Percentiles rank a stretch among this genome's conserved stretches.
Evolutionary conservation across 2,329 filamentous ascomycete genomes (phyloP).

Genomic region (Trichoderma pleuroti): DNA sequence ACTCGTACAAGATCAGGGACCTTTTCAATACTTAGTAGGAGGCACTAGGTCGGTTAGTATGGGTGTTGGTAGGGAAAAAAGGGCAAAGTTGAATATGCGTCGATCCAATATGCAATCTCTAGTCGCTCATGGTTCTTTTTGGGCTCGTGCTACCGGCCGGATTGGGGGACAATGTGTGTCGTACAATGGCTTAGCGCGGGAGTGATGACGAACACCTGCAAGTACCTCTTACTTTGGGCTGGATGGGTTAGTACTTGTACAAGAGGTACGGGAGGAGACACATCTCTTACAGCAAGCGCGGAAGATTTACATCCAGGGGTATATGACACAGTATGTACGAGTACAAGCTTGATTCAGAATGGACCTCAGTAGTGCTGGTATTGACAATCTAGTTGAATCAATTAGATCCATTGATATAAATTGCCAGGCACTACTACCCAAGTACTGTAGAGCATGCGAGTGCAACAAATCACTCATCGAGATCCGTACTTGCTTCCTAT

Average conservation of each 20-base stretch:
- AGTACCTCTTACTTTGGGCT: not conserved
- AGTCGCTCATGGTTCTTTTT: not conserved
- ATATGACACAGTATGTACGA: not conserved
- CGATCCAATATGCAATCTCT: slow-evolving; percentile 3
- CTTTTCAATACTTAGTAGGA: not conserved
- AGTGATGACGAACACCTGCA: not conserved
- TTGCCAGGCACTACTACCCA: not conserved
- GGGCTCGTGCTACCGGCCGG: not conserved
- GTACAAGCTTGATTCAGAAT: not conserved
- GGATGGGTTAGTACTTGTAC: not conserved
- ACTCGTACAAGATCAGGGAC: not conserved
- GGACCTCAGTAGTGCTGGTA: not conserved
- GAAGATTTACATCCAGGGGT: not conserved
- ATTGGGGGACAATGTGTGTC: not conserved
- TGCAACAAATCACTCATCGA: not conserved
- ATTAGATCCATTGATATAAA: not conserved
- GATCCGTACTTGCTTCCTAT: not conserved
- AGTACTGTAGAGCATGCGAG: not conserved
- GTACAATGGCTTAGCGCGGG: not conserved
- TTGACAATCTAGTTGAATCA: not conserved
- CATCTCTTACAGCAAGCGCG: not conserved
- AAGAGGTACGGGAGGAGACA: not conserved
- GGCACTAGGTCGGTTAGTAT: not conserved
- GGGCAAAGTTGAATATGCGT: not conserved
- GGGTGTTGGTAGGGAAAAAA: not conserved